Conservation (phyloP, 257 asterid species). For the Plantago major region DNA sequence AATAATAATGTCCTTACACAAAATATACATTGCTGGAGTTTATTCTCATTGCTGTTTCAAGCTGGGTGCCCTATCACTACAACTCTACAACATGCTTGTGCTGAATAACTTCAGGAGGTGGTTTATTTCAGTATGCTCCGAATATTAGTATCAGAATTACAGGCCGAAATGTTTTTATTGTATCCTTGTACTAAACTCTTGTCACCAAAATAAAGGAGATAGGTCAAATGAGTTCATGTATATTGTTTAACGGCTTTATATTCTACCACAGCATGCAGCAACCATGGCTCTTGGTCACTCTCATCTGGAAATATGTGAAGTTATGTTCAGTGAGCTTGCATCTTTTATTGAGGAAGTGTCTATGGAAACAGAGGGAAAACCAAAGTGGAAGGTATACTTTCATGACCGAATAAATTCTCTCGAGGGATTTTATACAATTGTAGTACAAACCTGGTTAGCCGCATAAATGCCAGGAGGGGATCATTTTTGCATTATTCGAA, state of each 20-base stretch:
- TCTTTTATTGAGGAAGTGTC: conserved; percentile 92
- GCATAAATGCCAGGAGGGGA: neutral
- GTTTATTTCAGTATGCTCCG: conserved; percentile 8
- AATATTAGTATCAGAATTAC: conserved; percentile 11
- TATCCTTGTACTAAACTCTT: conserved; percentile 14
- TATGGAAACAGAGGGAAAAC: conserved; percentile 90
- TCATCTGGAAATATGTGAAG: conserved; percentile 92
- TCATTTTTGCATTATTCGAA: no score
- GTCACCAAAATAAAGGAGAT: conserved; percentile 12
- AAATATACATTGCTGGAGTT: conserved; percentile 1
- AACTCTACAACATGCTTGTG: neutral
- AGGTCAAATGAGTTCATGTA: conserved; percentile 15
- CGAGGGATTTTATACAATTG: neutral
- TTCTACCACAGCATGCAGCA: conserved; percentile 73
- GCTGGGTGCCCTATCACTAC: conserved; percentile 7
- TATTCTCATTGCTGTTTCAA: conserved; percentile 10
- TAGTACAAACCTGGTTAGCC: conserved; percentile 14
- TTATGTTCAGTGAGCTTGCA: conserved; percentile 95
- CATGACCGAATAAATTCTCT: conserved; percentile 13
- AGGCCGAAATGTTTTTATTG: conserved; percentile 8
- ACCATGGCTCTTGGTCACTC: conserved; percentile 99
- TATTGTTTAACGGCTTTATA: conserved; percentile 13
- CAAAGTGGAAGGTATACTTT: conserved; percentile 91
- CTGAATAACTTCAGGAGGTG: conserved; percentile 6
- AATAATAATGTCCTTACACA: neutral